A percentile compares a stretch with the other conserved stretches of the same genome.
These are phyloP conservation scores for Apiotrichum gracile DNA, from an alignment of 1,284 basidiomycete species.

Conservation along the genomic window DNA sequence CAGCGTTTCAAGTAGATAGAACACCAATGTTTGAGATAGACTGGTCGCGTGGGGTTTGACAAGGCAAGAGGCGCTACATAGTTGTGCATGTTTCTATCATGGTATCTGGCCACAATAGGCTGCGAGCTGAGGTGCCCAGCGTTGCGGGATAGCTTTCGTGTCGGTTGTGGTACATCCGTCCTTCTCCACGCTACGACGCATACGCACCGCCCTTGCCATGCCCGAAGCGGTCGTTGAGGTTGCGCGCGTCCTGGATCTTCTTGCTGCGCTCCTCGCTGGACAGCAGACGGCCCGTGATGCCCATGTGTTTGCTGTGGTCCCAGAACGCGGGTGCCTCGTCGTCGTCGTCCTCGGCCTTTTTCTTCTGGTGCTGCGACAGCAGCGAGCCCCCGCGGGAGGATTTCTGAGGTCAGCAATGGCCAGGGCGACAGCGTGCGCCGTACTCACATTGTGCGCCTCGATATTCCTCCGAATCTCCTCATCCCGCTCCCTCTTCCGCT, in stretches of 20 bases:
- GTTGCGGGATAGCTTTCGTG: too few relatives aligned
- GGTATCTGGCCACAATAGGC: too few relatives aligned
- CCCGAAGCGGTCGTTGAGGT: constrained; percentile 74
- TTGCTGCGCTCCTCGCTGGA: constrained; percentile 70
- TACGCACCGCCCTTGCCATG: constrained; percentile 47
- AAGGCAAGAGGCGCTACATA: background rate
- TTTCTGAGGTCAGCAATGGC: constrained; percentile 49
- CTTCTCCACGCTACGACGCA: constrained; percentile 16
- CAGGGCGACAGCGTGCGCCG: background rate
- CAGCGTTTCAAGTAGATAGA: constrained; percentile 56
- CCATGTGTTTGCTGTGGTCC: constrained; percentile 85
- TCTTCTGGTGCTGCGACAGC: constrained; percentile 58
- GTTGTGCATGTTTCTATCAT: background rate
- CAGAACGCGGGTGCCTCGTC: constrained; percentile 64
- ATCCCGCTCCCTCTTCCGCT: constrained; percentile 56
- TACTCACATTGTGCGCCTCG: constrained; percentile 69
- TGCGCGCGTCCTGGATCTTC: constrained; percentile 69
- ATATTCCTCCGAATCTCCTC: constrained; percentile 63
- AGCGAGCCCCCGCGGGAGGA: constrained; percentile 62
- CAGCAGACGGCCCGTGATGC: constrained; percentile 72
- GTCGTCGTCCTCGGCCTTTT: constrained; percentile 45
- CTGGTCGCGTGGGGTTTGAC: background rate
- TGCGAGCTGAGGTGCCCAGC: too few relatives aligned
- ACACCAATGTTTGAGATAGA: background rate
- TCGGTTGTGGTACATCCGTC: background rate